Percentiles rank a stretch among this genome's conserved stretches.
Conservation (phyloP, 495 filamentous ascomycete genomes). For the Trichoderma parareesei region DNA sequence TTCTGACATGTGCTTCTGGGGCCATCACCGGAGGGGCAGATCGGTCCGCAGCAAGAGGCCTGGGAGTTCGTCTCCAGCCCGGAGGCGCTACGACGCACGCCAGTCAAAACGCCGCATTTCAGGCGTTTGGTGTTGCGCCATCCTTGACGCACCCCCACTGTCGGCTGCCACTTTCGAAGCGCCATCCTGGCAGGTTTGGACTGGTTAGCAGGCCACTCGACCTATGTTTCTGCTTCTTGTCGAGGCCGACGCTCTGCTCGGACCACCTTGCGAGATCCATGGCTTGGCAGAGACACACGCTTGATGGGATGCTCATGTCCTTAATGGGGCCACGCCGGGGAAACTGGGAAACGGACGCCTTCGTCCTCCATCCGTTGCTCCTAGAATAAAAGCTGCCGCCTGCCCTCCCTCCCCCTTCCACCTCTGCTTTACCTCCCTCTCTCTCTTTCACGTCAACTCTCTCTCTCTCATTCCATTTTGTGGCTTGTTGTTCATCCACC, state of each 20-base stretch:
- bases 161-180: constrained; percentile 3
- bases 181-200: neutral
- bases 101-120: neutral
- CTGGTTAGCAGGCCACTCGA: neutral
- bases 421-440: neutral
- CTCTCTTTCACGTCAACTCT: neutral
- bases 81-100: neutral
- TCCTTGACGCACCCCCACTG: constrained; percentile 2
- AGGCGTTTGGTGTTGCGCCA: neutral
- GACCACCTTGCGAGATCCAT: constrained; percentile 7
- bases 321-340: neutral
- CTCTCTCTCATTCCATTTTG: neutral
- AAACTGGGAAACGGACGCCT: constrained; percentile 2
- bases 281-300: constrained; percentile 4
- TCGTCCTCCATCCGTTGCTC: neutral
- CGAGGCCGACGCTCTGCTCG: neutral
- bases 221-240: neutral
- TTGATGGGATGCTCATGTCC: neutral
- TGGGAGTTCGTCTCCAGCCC: constrained; percentile 1
- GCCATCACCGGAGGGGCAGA: constrained; percentile 4
- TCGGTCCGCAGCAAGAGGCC: neutral
- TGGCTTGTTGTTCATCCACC: neutral
- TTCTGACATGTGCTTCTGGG: constrained; percentile 9
- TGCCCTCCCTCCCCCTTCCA: neutral
- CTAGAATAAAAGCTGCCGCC: constrained; percentile 2